Percentiles rank a stretch among this genome's conserved stretches.
Conservation (phyloP, 306 rosid genomes). For the Chamaecrista fasciculata region DNA sequence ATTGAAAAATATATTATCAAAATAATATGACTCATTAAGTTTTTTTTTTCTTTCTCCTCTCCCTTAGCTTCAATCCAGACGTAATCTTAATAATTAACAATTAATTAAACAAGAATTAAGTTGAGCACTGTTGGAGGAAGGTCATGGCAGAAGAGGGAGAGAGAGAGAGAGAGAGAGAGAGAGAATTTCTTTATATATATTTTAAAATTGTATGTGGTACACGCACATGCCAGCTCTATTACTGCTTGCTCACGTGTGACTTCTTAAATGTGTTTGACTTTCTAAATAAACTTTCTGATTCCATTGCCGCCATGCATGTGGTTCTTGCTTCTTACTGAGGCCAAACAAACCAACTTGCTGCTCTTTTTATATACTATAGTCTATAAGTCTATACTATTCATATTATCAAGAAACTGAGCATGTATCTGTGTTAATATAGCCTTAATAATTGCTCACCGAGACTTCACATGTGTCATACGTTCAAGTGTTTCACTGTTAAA, state of each 20-base stretch:
- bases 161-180: not conserved
- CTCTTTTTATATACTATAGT: too few relatives aligned
- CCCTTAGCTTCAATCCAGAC: constrained; percentile 26
- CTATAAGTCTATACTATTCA: too few relatives aligned
- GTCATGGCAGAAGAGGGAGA: not conserved
- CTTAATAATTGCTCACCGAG: not conserved
- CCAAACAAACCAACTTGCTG: constrained; percentile 19
- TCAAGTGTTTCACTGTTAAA: constrained; percentile 24
- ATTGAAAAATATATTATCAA: too few relatives aligned
- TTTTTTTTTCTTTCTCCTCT: not conserved
- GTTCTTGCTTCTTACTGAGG: constrained; percentile 53
- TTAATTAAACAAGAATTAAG: not conserved
- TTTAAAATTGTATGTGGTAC: not conserved
- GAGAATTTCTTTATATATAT: too few relatives aligned
- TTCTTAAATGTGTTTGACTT: constrained; percentile 89
- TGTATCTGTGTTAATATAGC: constrained; percentile 38
- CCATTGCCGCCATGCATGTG: constrained; percentile 66
- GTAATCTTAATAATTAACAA: too few relatives aligned
- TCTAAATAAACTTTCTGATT: constrained; percentile 47
- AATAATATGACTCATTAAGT: too few relatives aligned
- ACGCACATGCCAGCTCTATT: constrained; percentile 44
- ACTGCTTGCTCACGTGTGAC: constrained; percentile 67
- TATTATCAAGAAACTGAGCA: constrained; percentile 23
- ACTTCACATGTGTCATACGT: constrained; percentile 1
- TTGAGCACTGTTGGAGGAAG: not conserved